Evolutionary conservation across 345 rosid genomes (phyloP), one percentile per base, ranked within the genome.

Genomic region (Citrus inodora): DNA sequence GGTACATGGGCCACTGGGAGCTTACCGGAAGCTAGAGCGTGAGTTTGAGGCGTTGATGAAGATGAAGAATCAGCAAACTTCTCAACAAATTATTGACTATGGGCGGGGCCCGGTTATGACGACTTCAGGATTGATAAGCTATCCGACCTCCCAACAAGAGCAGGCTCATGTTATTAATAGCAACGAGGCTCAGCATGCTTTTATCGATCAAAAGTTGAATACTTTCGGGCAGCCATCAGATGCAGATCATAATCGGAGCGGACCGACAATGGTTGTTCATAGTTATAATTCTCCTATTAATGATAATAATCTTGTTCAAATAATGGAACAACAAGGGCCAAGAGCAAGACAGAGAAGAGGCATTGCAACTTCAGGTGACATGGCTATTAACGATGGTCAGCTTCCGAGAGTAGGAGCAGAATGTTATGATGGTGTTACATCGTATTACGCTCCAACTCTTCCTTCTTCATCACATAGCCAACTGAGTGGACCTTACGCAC

Each of bases 1-100:
- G 0, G 58, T 76, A 14, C 24, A 53, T 40, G 87, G 89, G 5
- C 84, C 87, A 1, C 70, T 80, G 1, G 86, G 83, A 22, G 35
- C 33, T 32, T 80, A 37, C 33, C 60, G 6, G 25, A 71, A 9
- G 21, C 28, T 73, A 1, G 28, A 67, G 24, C 48, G 27, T 13
- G 80, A 77, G 33, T 61, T 63, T 25, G n/a, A 67, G 11, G 1
- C 3, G n/a, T 65, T 79, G 78, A 76, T 53, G 32, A 30, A 30
- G n/a, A 59, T 79, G 78, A 76, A 60, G 32, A 30, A 19, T 30
- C 70, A 63, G 35, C 32, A 25, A 28, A 75, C 13, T 35, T 42
- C 13, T 6, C 77, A 24, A 25, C 37, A 30, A 21, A 22, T 51
- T 9, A 28, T 6, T 55, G 53, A 6, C 9, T 48, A 66, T 9